Conservation (phyloP, 208 protist genomes). For the Strigomonas culicis region DNA sequence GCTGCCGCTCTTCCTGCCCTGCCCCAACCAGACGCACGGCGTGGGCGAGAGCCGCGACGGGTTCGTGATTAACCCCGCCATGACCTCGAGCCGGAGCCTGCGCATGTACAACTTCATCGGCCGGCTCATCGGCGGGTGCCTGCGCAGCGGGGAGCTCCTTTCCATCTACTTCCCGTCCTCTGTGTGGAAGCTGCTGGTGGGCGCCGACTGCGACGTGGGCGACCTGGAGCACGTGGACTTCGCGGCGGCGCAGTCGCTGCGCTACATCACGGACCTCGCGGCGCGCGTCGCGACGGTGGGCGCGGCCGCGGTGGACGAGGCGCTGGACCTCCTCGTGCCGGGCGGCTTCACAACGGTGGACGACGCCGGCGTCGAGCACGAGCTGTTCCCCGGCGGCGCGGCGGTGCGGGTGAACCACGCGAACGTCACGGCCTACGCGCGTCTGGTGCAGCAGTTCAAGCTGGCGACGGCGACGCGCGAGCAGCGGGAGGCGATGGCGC, state of each 20-base stretch:
- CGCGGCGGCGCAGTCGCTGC: conserved; percentile 44
- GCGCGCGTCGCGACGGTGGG: neutral
- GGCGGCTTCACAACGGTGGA: conserved; percentile 67
- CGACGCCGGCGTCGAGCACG: conserved; percentile 37
- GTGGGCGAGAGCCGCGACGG: conserved; percentile 76
- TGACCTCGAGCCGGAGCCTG: conserved; percentile 34
- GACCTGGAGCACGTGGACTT: conserved; percentile 65
- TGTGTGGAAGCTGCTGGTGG: conserved; percentile 91
- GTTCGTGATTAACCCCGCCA: conserved; percentile 68
- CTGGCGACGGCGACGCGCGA: conserved; percentile 35
- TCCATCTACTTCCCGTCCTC: conserved; percentile 87
- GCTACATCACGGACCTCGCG: conserved; percentile 45
- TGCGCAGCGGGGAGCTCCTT: conserved; percentile 90
- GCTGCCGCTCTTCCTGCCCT: conserved; percentile 85
- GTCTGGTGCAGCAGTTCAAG: conserved; percentile 50
- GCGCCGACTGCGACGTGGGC: conserved; percentile 30
- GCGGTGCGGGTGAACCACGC: conserved; percentile 37
- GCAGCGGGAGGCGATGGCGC: conserved; percentile 62
- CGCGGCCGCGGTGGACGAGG: conserved; percentile 15
- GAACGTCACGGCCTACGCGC: conserved; percentile 67
- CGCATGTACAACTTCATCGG: conserved; percentile 91
- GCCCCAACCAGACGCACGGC: conserved; percentile 65
- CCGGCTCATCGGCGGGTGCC: conserved; percentile 92
- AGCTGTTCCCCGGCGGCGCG: conserved; percentile 60
- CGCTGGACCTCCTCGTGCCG: conserved; percentile 50